Percentiles rank a stretch among this genome's conserved stretches.
These are phyloP conservation scores for Yueomyces sinensis DNA, from an alignment of 805 yeast species.

Conservation along the genomic window DNA sequence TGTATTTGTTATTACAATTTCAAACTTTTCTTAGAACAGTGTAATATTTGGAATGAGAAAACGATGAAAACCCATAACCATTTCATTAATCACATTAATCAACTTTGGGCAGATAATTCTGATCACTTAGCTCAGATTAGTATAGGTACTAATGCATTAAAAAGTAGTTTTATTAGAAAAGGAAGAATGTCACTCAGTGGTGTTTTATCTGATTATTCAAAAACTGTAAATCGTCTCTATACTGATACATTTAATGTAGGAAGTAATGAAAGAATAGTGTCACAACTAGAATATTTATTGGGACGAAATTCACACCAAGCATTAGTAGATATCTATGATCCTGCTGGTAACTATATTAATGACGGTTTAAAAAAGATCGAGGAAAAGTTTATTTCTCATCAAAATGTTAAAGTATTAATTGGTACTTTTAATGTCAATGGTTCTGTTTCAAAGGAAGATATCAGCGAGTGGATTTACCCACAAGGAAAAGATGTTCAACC, in stretches of 20 bases:
- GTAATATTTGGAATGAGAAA: constrained; percentile 15
- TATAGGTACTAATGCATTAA: constrained; percentile 94
- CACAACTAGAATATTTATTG: constrained; percentile 65
- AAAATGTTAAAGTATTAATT: constrained; percentile 49
- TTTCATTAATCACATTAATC: constrained; percentile 58
- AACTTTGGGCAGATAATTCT: constrained; percentile 97
- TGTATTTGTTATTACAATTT: constrained; percentile 63
- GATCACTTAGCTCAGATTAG: constrained; percentile 92
- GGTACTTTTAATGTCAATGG: constrained; percentile 91
- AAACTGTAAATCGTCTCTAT: constrained; percentile 87
- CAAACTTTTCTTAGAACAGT: constrained; percentile 35
- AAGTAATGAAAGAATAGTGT: constrained; percentile 29
- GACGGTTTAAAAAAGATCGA: constrained; percentile 34
- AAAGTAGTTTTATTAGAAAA: constrained; percentile 83
- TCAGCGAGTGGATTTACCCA: constrained; percentile 73
- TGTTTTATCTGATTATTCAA: constrained; percentile 89
- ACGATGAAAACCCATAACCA: constrained; percentile 31
- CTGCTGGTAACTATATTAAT: constrained; percentile 67
- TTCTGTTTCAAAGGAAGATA: constrained; percentile 33
- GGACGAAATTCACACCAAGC: constrained; percentile 66
- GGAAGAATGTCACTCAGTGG: constrained; percentile 97
- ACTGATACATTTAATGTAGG: constrained; percentile 92
- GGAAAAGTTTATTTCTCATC: constrained; percentile 43
- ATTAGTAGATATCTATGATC: constrained; percentile 70
- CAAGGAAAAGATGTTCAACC: constrained; percentile 42